These are phyloP conservation scores for Lentinus brumalis DNA, from an alignment of 768 basidiomycete species.

Conservation along the genomic window DNA sequence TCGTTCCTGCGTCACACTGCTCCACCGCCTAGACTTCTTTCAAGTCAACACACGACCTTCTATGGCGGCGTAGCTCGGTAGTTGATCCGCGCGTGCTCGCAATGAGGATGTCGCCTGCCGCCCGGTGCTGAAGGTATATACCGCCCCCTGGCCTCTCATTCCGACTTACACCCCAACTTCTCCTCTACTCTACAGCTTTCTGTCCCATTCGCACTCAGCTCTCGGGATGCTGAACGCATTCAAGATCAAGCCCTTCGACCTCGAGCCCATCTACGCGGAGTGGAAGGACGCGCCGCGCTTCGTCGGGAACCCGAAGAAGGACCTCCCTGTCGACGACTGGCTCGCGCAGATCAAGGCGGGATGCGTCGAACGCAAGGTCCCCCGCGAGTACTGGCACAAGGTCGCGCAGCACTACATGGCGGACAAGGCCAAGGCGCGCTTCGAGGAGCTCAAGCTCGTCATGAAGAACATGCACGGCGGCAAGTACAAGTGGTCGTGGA, in stretches of 20 bases:
- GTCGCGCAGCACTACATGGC: conserved; percentile 79
- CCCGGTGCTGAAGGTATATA: conserved; percentile 5
- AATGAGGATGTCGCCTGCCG: conserved; percentile 1
- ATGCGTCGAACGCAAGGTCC: conserved; percentile 69
- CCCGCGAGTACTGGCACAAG: conserved; percentile 83
- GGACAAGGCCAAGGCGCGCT: conserved; percentile 64
- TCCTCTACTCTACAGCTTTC: not conserved
- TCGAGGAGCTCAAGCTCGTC: conserved; percentile 72
- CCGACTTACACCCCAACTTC: not conserved
- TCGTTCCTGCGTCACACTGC: not conserved
- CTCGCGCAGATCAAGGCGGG: conserved; percentile 69
- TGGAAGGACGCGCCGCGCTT: conserved; percentile 73
- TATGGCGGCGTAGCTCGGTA: not conserved
- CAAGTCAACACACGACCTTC: not conserved
- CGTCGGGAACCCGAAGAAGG: conserved; percentile 67
- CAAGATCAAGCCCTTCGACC: conserved; percentile 77
- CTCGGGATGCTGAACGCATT: conserved; percentile 60
- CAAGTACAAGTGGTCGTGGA: conserved; percentile 82
- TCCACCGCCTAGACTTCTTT: not conserved
- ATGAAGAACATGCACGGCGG: conserved; percentile 75
- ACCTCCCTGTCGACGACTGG: conserved; percentile 72
- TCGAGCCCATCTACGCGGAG: conserved; percentile 63
- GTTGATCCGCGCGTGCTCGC: conserved; percentile 7
- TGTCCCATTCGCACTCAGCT: not conserved
- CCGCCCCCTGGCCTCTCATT: not conserved